A percentile compares a stretch with the other conserved stretches of the same genome.
These are phyloP conservation scores for Loxodes magnus DNA, from an alignment of 73 alveolate species.

Conservation along the genomic window DNA sequence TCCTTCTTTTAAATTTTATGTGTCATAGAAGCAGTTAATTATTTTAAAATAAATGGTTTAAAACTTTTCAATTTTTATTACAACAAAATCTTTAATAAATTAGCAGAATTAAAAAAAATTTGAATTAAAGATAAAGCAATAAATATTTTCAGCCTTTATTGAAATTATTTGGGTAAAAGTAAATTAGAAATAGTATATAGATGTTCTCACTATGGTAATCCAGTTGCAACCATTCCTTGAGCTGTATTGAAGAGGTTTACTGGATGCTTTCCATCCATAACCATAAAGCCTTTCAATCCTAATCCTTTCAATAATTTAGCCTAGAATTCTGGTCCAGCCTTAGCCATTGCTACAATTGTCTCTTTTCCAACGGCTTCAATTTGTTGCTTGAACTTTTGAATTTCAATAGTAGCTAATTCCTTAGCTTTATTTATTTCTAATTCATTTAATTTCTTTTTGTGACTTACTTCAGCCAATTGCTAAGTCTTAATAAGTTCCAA, in stretches of 20 bases:
- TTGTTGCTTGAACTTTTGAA: constrained; percentile 47
- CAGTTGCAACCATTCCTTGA: constrained; percentile 16
- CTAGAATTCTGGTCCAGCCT: constrained; percentile 72
- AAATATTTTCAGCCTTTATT: too few relatives aligned
- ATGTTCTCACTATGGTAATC: too few relatives aligned
- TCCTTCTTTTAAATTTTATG: too few relatives aligned
- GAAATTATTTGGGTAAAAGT: too few relatives aligned
- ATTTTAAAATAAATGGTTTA: too few relatives aligned
- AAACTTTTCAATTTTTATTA: too few relatives aligned
- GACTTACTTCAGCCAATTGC: constrained; percentile 24
- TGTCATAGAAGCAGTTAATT: too few relatives aligned
- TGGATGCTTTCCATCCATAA: constrained; percentile 56
- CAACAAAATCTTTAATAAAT: too few relatives aligned
- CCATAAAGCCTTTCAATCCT: constrained; percentile 59
- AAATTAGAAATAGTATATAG: too few relatives aligned
- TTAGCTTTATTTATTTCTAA: constrained; percentile 49
- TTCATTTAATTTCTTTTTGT: constrained; percentile 31
- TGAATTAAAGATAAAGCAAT: too few relatives aligned
- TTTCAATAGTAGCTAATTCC: constrained; percentile 50
- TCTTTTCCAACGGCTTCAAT: constrained; percentile 56
- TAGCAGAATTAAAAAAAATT: too few relatives aligned
- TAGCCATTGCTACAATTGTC: constrained; percentile 63
- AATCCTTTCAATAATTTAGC: constrained; percentile 63
- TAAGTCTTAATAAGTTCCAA: constrained; percentile 17
- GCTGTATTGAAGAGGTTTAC: constrained; percentile 57